Base-by-base conservation (phyloP, 2,329 filamentous ascomycete species). In the Chrysoporthe austroafricana region DNA sequence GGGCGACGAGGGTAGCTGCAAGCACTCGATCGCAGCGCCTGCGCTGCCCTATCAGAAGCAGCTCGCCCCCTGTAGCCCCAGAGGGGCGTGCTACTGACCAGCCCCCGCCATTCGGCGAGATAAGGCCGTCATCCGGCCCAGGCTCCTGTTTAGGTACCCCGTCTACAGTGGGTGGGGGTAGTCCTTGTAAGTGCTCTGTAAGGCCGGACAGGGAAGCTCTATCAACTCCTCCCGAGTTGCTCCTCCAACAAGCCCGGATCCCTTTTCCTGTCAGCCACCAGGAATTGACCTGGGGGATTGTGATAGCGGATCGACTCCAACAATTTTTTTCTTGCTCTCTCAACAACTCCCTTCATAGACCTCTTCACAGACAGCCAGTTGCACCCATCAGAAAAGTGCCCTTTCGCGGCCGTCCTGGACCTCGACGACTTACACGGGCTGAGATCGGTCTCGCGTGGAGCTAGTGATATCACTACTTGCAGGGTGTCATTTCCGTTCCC, bases 81-180 rank as follows among this genome's bases (percentile, higher is more conserved):
- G 26, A 61, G 36, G 26, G 39, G 32, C 36, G 42, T 48, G 50
- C 62, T 52, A 46, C 57, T 64, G 59, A 68, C 65, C 64, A 69
- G 68, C 68, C 68, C 62, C 65, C 57, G 16, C 39, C 46, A 62
- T 67, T 64, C 42, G 44, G 26, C 43, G 54, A 64, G 68, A 69
- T 69, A 69, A 69, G 67, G 50, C 44, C 64, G 58, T 58, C 42
- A 42, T 39, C 63, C 50, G 62, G 62, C 57, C 62, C 36, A 32
- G n/a, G 57, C 42, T 42, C 57, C n/a, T 26, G 42, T 39, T 39
- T 26, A 14, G 16, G 21, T 2, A 6, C n/a, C n/a, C 36, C n/a
- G 7, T 21, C 5, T 58, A 52, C 46, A 54, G 34, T 9, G 60
- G 50, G 43, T 11, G 26, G 26, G 16, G 42, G 59, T 44, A 14